Evolutionary conservation across 805 yeast species (phyloP).

Genomic region (Hanseniaspora jakobsenii): DNA sequence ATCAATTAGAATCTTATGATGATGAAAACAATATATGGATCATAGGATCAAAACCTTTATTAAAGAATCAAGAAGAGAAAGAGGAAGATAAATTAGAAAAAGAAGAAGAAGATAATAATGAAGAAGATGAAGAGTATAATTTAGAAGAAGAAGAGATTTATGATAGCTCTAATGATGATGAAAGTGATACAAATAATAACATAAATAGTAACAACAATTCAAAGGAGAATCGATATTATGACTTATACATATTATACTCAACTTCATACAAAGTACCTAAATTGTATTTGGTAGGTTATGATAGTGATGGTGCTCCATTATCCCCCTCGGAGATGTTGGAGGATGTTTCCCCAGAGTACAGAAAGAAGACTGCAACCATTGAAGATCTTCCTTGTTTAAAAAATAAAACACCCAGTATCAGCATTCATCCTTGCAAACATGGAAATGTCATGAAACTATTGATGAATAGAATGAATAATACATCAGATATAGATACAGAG

Average conservation of each 20-base stretch:
- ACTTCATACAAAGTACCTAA: constrained; percentile 94
- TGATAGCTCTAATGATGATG: constrained; percentile 17
- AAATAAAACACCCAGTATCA: constrained; percentile 39
- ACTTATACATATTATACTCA: constrained; percentile 80
- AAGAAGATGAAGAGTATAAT: constrained; percentile 17
- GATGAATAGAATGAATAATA: constrained; percentile 36
- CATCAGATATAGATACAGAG: constrained; percentile 52
- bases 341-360: constrained; percentile 82
- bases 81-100: constrained; percentile 15
- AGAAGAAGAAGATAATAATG: constrained; percentile 36
- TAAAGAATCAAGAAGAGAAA: neutral
- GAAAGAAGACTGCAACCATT: constrained; percentile 91
- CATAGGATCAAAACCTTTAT: constrained; percentile 24
- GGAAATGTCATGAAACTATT: constrained; percentile 87
- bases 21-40: constrained; percentile 19
- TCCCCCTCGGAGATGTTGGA: constrained; percentile 87
- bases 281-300: constrained; percentile 80
- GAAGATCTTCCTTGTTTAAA: constrained; percentile 77
- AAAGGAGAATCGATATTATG: constrained; percentile 57
- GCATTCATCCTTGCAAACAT: constrained; percentile 94
- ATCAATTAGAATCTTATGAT: constrained; percentile 15
- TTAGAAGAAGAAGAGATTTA: constrained; percentile 13
- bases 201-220: too few species aligned
- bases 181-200: constrained; percentile 29
- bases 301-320: constrained; percentile 70